phyloP scores from a whole-genome alignment of 441 rosid genomes.

The Adansonia grandidieri region DNA sequence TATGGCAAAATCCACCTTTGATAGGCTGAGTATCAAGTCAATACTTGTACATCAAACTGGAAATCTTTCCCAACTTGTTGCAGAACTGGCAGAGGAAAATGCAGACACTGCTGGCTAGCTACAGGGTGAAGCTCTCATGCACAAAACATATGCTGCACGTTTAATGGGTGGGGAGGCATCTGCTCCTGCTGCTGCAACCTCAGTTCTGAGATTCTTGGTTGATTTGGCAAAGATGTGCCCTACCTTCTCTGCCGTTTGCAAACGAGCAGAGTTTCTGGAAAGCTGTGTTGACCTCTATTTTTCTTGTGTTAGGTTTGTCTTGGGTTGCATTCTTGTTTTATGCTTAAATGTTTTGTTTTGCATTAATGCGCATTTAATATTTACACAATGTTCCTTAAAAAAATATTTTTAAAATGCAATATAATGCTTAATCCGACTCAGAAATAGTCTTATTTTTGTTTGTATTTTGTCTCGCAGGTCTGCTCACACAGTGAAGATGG shows the following conservation, averaged over 20 bases:
- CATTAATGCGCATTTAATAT: conserved; percentile 24
- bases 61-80: conserved; percentile 88
- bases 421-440: conserved; percentile 26
- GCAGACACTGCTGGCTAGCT: conserved; percentile 94
- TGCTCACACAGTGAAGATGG: conserved; percentile 88
- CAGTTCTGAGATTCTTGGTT: conserved; percentile 99
- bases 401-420: background rate
- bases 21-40: conserved; percentile 83
- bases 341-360: background rate
- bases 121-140: conserved; percentile 99
- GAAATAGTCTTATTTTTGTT: conserved; percentile 20
- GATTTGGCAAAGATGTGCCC: conserved; percentile 99
- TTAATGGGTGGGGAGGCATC: conserved; percentile 99
- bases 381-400: background rate
- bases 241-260: conserved; percentile 92
- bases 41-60: conserved; percentile 94
- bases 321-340: conserved; percentile 32
- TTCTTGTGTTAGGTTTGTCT: conserved; percentile 93
- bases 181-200: conserved; percentile 99
- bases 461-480: conserved; percentile 66
- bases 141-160: conserved; percentile 99
- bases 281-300: conserved; percentile 95
- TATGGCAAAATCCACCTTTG: conserved; percentile 97
- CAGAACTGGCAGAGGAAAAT: conserved; percentile 93
- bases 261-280: conserved; percentile 91